Evolutionary conservation across 345 rosid species (phyloP), one percentile per base, ranked within the genome.

Genomic region (Linum trigynum): DNA sequence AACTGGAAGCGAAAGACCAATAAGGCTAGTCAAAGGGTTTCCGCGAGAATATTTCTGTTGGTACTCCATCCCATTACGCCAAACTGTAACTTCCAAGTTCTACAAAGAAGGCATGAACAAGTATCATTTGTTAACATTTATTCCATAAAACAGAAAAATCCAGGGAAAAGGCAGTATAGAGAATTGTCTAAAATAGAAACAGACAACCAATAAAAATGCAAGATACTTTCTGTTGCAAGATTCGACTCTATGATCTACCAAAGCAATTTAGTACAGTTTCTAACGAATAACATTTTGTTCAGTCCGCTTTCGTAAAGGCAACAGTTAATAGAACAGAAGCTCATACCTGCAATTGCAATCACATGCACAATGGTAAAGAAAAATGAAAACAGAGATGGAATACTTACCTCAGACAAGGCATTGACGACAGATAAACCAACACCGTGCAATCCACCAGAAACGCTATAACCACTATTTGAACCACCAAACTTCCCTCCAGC

Each of bases 401-500:
- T 65, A 57, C 80, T 74, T 70, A 95, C 97, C 97, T 91, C 94
- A 41, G 99, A 95, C 81, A 91, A 80, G 38, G 96, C 97, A 81
- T 95, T 95, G 39, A 95, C 99, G 71, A 95, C 99, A 9, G 97
- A 95, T 74, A 95, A 82, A 66, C 99, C 99, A 38, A 95, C 99
- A 69, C 99, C 99, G 67, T 91, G 97, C 60, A 95, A 72, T 63
- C 99, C 99, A 64, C 99, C 99, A 69, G 99, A 95, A 41, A 95
- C 96, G 71, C 80, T 87, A 67, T 95, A 95, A 42, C 99, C 99
- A 79, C 97, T 91, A 66, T 90, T 86, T 40, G 88, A 79, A 69
- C 99, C 99, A 66, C 97, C 99, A 87, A 91, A 95, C 72, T 95
- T 95, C 32, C 97, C 97, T 58, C 97, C 97, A 65, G 97, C 99